Percentiles rank a stretch among this genome's conserved stretches.
phyloP scores from a whole-genome alignment of 129 eudicot genomes.

The Pittosporum tobira region DNA sequence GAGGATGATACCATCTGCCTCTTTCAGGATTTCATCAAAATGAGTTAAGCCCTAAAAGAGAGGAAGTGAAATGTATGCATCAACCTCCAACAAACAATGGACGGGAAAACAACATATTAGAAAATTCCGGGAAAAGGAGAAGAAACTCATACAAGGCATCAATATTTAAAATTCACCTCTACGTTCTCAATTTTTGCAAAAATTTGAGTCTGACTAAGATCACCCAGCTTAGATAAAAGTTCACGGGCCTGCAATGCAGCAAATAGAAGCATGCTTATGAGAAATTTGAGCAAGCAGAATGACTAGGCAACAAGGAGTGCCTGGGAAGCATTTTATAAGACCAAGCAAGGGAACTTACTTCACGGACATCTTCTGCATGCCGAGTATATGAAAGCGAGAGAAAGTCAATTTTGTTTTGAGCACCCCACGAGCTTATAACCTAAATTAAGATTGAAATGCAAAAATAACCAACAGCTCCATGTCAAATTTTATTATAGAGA shows the following conservation, averaged over 20 bases:
- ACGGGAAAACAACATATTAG: background rate
- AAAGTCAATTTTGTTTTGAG: constrained; percentile 78
- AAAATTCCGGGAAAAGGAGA: background rate
- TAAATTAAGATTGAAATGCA: constrained; percentile 11
- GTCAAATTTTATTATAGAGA: background rate
- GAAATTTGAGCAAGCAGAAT: background rate
- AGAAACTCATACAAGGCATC: background rate
- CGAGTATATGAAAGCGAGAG: constrained; percentile 90
- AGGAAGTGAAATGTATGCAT: constrained; percentile 2
- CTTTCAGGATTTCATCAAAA: constrained; percentile 95
- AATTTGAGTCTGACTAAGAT: constrained; percentile 90
- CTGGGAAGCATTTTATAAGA: background rate
- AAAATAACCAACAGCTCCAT: background rate
- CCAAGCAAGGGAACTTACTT: constrained; percentile 38
- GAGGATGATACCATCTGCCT: constrained; percentile 96
- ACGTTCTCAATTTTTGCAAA: constrained; percentile 89
- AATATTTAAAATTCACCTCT: constrained; percentile 40
- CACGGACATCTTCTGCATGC: constrained; percentile 93
- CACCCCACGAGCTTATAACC: constrained; percentile 97
- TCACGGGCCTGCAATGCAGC: constrained; percentile 66
- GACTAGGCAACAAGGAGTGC: constrained; percentile 1
- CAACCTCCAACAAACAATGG: background rate
- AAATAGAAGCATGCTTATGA: constrained; percentile 4
- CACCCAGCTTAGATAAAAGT: constrained; percentile 66
- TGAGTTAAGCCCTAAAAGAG: constrained; percentile 73